Evolutionary conservation across 306 rosid genomes (phyloP).

Genomic region (Hippophae tibetana): DNA sequence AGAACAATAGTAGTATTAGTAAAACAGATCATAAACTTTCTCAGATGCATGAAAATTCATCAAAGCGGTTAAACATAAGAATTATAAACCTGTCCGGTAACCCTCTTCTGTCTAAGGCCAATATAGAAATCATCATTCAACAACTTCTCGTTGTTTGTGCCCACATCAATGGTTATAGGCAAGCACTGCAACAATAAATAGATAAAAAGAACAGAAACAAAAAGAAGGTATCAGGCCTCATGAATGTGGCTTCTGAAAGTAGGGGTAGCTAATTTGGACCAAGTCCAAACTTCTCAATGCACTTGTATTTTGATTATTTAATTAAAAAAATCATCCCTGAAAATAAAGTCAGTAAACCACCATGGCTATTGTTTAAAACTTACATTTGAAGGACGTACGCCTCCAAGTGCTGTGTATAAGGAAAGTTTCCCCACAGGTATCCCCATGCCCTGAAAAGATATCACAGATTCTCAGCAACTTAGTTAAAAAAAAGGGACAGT

Average conservation of each 20-base stretch:
- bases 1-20: conserved; percentile 5
- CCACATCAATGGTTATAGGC: conserved; percentile 97
- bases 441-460: conserved; percentile 79
- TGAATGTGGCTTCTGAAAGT: not conserved
- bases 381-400: conserved; percentile 89
- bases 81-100: conserved; percentile 72
- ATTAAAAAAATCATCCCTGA: no score
- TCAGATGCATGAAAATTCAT: conserved; percentile 9
- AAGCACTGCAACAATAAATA: conserved; percentile 58
- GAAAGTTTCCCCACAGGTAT: conserved; percentile 96
- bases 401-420: conserved; percentile 88
- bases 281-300: no score
- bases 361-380: conserved; percentile 23
- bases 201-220: conserved; percentile 3
- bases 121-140: conserved; percentile 85
- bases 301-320: no score
- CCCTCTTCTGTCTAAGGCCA: conserved; percentile 84
- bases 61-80: conserved; percentile 1
- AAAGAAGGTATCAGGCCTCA: not conserved
- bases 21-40: conserved; percentile 1
- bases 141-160: conserved; percentile 84
- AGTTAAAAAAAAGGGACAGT: not conserved
- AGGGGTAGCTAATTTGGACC: no score
- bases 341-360: conserved; percentile 1
- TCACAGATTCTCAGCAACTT: conserved; percentile 11